Base-by-base conservation (phyloP, 768 basidiomycete genomes). In the Basidioascus undulatus region DNA sequence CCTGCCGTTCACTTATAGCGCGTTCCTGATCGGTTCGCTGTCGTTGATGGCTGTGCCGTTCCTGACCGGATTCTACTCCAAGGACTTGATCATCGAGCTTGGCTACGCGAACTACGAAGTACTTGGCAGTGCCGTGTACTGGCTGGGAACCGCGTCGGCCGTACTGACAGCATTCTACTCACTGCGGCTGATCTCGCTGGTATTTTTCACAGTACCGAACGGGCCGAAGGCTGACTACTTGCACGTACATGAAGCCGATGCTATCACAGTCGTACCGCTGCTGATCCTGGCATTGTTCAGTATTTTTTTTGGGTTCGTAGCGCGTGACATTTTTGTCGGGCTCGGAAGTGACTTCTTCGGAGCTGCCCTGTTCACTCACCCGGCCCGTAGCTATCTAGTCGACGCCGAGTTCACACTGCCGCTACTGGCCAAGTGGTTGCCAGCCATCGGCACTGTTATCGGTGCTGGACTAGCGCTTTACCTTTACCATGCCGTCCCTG, bases 31-130 rank as follows among this genome's bases (percentile, higher is more conserved):
- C 32, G 49, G 49, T 39, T 51, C 49, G 39, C 34, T 51, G 34
- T 44, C 43, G 43, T 39, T 50, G 39, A 51, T 51, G 50, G 50
- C 48, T 20, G 42, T 51, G 37, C 50, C 50, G 33, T 51, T 46
- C 43, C 40, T 51, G 36, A 51, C 47, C 30, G 50, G 50, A 35
- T 51, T 51, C 43, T 51, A 51, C 25, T 42, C 35, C 44, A 51
- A 51, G 32, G 50, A 51, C 44, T 38, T 51, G 35, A 51, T 51
- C 32, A 38, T 51, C 28, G 49, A 51, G 41, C 44, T 49, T 40
- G 49, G 45, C 27, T 47, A 46, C 37, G 44, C 42, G 35, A 32
- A 44, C 13, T 45, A 45, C 37, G 40, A 42, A 42, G 36, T 46
- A 36, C 39, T 37, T 41, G 41, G 45, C 24, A 33, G 40, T 32